Percentiles rank a stretch among this genome's conserved stretches.
These are phyloP conservation scores for Coelastrella sp. DNA, from an alignment of 139 green algal genomes.

Conservation along the genomic window DNA sequence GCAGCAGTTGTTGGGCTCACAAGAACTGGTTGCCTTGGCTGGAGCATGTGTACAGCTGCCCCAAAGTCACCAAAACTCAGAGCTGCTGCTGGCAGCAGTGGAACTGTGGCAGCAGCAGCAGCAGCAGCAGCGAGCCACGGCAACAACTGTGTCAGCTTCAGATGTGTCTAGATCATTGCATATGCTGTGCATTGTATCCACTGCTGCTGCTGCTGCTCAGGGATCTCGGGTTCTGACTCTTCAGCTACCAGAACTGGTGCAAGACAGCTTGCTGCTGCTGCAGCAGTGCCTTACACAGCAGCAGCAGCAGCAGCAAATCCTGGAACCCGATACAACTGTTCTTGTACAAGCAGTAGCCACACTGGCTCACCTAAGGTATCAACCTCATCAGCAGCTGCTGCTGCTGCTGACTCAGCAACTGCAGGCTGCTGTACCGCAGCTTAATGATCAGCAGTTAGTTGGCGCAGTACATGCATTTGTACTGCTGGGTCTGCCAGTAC, in stretches of 20 bases:
- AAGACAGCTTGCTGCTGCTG: neutral
- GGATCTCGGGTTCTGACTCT: neutral
- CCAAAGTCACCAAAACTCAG: neutral
- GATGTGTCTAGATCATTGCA: too few species aligned
- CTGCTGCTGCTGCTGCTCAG: neutral
- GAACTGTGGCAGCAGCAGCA: conserved; percentile 26
- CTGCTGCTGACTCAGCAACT: neutral
- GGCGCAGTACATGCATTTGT: neutral
- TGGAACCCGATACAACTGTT: neutral
- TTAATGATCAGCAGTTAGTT: neutral
- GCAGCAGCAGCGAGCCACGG: neutral
- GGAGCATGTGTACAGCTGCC: neutral
- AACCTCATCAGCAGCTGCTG: neutral
- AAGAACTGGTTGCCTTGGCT: neutral
- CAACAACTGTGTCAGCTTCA: neutral
- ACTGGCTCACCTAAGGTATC: neutral
- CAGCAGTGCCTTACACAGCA: neutral
- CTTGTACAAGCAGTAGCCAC: neutral
- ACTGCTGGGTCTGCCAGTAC: neutral
- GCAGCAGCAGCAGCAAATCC: conserved; percentile 27
- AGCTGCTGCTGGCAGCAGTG: conserved; percentile 35
- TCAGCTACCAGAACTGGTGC: conserved; percentile 7
- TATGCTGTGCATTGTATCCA: neutral
- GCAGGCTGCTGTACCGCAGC: neutral
- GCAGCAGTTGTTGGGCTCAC: neutral